These are phyloP conservation scores for Trichoderma sp. DNA, from an alignment of 2,329 filamentous ascomycete species.

Conservation along the genomic window DNA sequence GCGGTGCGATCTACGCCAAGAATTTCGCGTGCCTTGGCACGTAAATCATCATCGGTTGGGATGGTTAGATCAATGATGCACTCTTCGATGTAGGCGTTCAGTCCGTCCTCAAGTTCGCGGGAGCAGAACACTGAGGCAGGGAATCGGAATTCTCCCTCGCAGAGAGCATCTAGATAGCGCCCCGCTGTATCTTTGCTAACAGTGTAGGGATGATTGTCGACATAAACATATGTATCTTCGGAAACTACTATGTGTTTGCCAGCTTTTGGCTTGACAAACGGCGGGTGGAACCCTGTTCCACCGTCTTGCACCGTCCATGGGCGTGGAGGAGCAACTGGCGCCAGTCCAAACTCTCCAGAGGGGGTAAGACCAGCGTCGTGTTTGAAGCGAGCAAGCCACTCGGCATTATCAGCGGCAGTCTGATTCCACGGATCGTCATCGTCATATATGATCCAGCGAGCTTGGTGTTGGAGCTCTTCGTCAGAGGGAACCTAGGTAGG, in stretches of 20 bases:
- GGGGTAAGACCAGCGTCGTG: constrained; percentile 4
- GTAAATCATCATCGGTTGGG: constrained; percentile 18
- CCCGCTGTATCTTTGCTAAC: constrained; percentile 15
- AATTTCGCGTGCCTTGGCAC: constrained; percentile 9
- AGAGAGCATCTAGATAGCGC: constrained; percentile 3
- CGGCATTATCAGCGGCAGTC: constrained; percentile 21
- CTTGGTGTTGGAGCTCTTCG: constrained; percentile 14
- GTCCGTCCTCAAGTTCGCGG: constrained; percentile 14
- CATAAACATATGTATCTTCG: neutral
- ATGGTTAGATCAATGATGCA: neutral
- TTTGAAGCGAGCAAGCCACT: constrained; percentile 23
- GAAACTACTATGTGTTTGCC: neutral
- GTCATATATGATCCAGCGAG: constrained; percentile 21
- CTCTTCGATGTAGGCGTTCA: constrained; percentile 17
- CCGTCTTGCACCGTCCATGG: constrained; percentile 15
- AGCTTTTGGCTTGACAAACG: neutral
- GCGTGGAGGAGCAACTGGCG: neutral
- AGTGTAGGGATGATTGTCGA: neutral
- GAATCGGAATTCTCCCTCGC: neutral
- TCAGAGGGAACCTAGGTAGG: neutral
- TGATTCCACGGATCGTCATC: constrained; percentile 26
- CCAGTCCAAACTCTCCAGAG: neutral
- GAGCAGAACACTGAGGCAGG: constrained; percentile 19
- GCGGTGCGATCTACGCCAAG: constrained; percentile 16
- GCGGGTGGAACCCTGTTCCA: constrained; percentile 1